Evolutionary conservation across 2,329 filamentous ascomycete species (phyloP).

Genomic region (Alternaria gaisen): DNA sequence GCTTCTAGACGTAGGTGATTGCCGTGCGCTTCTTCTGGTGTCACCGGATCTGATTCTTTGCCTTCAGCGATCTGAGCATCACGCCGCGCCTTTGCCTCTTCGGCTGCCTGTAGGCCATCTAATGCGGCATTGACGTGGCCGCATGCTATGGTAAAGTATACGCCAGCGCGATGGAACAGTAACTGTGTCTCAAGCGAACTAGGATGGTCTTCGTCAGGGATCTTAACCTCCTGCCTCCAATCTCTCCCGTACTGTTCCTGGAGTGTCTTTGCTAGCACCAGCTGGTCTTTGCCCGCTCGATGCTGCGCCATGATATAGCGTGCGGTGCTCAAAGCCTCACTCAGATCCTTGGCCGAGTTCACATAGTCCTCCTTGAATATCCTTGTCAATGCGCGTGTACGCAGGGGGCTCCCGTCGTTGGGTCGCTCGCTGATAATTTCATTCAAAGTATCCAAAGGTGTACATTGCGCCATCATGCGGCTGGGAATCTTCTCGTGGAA

Average conservation of each 20-base stretch:
- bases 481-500: slow-evolving; percentile 91
- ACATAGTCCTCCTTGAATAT: slow-evolving; percentile 79
- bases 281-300: slow-evolving; percentile 58
- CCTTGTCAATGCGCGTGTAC: slow-evolving; percentile 77
- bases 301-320: slow-evolving; percentile 65
- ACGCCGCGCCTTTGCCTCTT: slow-evolving; percentile 43
- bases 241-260: slow-evolving; percentile 52
- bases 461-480: slow-evolving; percentile 75
- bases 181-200: slow-evolving; percentile 78
- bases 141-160: slow-evolving; percentile 76
- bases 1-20: slow-evolving; percentile 63
- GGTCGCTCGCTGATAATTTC: slow-evolving; percentile 72
- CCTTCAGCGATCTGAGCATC: slow-evolving; percentile 36
- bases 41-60: slow-evolving; percentile 46
- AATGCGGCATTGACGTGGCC: slow-evolving; percentile 69
- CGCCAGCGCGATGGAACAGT: slow-evolving; percentile 77
- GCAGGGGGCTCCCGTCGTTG: slow-evolving; percentile 70
- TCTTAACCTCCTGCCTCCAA: slow-evolving; percentile 61
- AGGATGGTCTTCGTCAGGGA: slow-evolving; percentile 73
- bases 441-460: slow-evolving; percentile 71
- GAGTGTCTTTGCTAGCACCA: slow-evolving; percentile 61
- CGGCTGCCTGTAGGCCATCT: slow-evolving; percentile 55
- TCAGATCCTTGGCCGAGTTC: slow-evolving; percentile 75
- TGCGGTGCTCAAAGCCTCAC: slow-evolving; percentile 67
- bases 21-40: slow-evolving; percentile 58